Base-by-base conservation (phyloP, 1,284 basidiomycete species). In the Ustilago esculenta region DNA sequence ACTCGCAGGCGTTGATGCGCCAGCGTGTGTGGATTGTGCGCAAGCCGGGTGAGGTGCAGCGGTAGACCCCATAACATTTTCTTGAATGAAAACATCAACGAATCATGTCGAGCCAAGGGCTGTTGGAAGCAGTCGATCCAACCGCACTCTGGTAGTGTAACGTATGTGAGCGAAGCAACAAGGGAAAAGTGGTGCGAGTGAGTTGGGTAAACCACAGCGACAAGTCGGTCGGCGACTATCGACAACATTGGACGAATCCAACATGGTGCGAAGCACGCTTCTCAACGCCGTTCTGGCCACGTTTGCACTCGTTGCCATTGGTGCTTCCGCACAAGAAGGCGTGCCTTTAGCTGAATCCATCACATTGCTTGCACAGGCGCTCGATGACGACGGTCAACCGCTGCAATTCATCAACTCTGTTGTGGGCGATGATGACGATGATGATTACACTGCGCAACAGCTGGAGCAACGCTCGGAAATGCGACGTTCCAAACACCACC, bases 331-430 rank as follows among this genome's bases (percentile, higher is more conserved):
- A 5, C 17, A 36, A 10, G 45, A 43, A 23, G 20, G 50, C 32
- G 20, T 21, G 2, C 34, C 42, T 2, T 15, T 43, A 32, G 29
- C 25, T n/a, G 21, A 29, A 40, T 34, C 53, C 35, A 15, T 21
- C 32, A 11, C 50, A 2, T 8, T 21, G 10, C 10, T 46, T 0
- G 39, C 48, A 8, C 36, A 57, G 32, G 46, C 65, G 40, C 37
- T 55, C 27, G 75, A 77, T 47, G 72, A 72, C 24, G 60, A 60
- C n/a, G 73, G 73, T 32, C 56, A 71, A 4, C 66, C 63, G 11
- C 35, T 75, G 21, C 29, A 57, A 17, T 60, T 70, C 56, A 58
- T 77, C 66, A 75, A 79, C 66, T 72, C 71, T 7, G 58, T 72
- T 49, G 34, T 64, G 23, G 72, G 70, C 21, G 73, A 68, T 35